phyloP scores from a whole-genome alignment of 164 flowering plant genomes.

The Vitis labrusca region DNA sequence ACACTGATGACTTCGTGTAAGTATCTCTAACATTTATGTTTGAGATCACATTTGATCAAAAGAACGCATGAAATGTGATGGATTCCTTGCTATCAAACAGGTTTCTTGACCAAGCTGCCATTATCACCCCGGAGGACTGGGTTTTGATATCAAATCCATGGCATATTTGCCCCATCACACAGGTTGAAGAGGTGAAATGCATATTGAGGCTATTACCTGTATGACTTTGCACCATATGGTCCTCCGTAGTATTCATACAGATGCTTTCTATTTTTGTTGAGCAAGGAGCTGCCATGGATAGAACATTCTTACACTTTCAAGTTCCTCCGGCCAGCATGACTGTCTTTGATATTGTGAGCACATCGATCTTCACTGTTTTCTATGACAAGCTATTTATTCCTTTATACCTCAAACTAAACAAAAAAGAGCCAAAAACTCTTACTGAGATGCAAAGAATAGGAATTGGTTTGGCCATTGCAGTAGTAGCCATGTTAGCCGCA shows the following conservation, averaged over 20 bases:
- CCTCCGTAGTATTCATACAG: constrained; percentile 41
- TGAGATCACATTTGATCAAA: not conserved
- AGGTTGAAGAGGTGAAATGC: constrained; percentile 58
- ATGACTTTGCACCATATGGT: constrained; percentile 48
- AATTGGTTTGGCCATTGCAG: constrained; percentile 34
- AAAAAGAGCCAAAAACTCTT: constrained; percentile 19
- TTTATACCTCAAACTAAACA: constrained; percentile 5
- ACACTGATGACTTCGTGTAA: constrained; percentile 44
- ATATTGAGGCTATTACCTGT: constrained; percentile 41
- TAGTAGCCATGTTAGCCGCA: constrained; percentile 32
- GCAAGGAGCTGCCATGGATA: constrained; percentile 54
- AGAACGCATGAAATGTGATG: too few relatives aligned
- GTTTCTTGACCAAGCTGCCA: constrained; percentile 48
- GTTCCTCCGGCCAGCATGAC: constrained; percentile 66
- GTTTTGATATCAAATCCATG: constrained; percentile 25
- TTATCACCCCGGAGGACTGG: constrained; percentile 20
- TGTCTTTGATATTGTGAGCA: constrained; percentile 47
- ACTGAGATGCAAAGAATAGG: constrained; percentile 49
- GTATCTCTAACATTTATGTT: not conserved
- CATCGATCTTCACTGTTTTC: constrained; percentile 29
- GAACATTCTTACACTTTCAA: constrained; percentile 25
- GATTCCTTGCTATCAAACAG: constrained; percentile 14
- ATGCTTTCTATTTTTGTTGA: constrained; percentile 52
- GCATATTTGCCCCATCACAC: constrained; percentile 42
- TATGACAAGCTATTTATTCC: constrained; percentile 35